phyloP scores from a whole-genome alignment of 768 basidiomycete genomes.

The Lentinula boryana region DNA sequence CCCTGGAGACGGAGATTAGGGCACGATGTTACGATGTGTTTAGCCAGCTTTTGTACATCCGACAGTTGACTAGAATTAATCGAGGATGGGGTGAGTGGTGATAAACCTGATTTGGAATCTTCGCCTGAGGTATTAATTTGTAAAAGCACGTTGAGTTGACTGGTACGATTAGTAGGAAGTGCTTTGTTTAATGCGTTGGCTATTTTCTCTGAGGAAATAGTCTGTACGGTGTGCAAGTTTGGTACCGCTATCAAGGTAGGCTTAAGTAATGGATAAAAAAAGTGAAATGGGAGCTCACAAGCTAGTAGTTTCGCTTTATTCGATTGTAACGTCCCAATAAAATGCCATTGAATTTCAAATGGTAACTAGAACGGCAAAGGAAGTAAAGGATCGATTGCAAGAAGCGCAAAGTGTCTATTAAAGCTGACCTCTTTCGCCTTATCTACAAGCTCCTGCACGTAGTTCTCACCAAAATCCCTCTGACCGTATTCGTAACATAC shows the following conservation, averaged over 20 bases:
- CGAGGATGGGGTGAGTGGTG: conserved; percentile 39
- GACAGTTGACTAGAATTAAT: conserved; percentile 15
- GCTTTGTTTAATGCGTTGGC: conserved; percentile 77
- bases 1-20: conserved; percentile 74
- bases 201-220: conserved; percentile 73
- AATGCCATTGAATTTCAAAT: conserved; percentile 88
- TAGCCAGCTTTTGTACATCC: conserved; percentile 63
- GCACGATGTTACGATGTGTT: conserved; percentile 65
- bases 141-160: conserved; percentile 74
- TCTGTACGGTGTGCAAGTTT: conserved; percentile 85
- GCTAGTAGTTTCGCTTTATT: conserved; percentile 92
- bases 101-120: conserved; percentile 80
- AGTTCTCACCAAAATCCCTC: conserved; percentile 96
- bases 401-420: neutral
- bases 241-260: conserved; percentile 58
- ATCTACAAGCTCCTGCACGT: conserved; percentile 87
- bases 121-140: conserved; percentile 98
- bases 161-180: conserved; percentile 46
- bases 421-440: conserved; percentile 65
- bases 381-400: neutral
- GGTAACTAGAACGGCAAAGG: conserved; percentile 57
- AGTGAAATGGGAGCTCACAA: conserved; percentile 34
- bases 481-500: conserved; percentile 80
- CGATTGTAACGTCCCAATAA: conserved; percentile 89
- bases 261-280: too few species aligned